A percentile compares a stretch with the other conserved stretches of the same genome.
Conservation (phyloP, 176 grass and related monocot species). For the Avena eriantha region DNA sequence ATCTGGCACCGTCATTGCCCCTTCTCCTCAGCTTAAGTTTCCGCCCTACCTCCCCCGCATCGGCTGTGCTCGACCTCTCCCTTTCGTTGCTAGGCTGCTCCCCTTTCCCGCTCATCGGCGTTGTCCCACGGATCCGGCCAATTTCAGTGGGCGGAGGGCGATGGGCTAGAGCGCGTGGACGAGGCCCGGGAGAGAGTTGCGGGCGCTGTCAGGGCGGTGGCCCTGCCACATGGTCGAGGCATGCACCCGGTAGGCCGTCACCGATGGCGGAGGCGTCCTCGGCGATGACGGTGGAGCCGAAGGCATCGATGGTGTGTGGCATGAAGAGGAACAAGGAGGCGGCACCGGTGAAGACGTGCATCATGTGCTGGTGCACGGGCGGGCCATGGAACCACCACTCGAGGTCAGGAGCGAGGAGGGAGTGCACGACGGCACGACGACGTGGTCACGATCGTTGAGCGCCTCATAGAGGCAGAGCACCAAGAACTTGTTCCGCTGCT, state of each 20-base stretch:
- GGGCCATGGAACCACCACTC: slow-evolving; percentile 91
- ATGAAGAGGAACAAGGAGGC: slow-evolving; percentile 52
- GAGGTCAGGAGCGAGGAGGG: no score
- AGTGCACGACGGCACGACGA: no score
- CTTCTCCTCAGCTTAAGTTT: no score
- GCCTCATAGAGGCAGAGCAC: slow-evolving; percentile 38
- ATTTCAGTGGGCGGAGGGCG: no score
- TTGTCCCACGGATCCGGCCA: no score
- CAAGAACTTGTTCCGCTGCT: slow-evolving; percentile 60
- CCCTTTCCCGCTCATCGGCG: no score
- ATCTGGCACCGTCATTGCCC: no score
- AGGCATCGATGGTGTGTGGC: slow-evolving; percentile 53
- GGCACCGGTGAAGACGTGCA: slow-evolving; percentile 72
- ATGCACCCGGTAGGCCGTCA: slow-evolving; percentile 69
- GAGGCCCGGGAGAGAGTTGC: slow-evolving; percentile 65
- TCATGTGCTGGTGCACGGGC: slow-evolving; percentile 85
- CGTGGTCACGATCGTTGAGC: no score
- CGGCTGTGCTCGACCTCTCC: no score
- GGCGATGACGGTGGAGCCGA: slow-evolving; percentile 75
- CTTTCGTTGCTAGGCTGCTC: no score
- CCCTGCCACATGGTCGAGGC: slow-evolving; percentile 91
- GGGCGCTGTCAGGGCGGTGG: slow-evolving; percentile 41
- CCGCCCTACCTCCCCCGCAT: no score
- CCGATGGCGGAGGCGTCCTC: slow-evolving; percentile 45
- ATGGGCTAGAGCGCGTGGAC: slow-evolving; percentile 59